phyloP scores from a whole-genome alignment of 2,329 filamentous ascomycete species.

The Apiospora kogelbergensis region DNA sequence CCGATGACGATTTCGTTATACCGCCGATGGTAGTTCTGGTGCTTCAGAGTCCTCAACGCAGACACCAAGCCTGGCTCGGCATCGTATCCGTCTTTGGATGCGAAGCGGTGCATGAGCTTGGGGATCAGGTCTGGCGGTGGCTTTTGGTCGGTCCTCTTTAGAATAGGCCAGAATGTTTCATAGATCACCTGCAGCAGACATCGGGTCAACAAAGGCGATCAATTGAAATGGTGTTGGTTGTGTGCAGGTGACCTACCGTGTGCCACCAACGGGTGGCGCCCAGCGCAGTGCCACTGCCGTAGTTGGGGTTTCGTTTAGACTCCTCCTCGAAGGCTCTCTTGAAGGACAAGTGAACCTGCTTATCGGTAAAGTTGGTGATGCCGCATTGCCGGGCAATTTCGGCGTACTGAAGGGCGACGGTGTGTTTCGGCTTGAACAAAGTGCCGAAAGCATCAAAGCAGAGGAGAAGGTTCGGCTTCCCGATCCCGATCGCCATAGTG shows the following conservation, averaged over 20 bases:
- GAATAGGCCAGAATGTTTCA: slow-evolving; percentile 47
- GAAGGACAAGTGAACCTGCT: slow-evolving; percentile 37
- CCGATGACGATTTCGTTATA: slow-evolving; percentile 49
- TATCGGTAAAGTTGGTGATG: slow-evolving; percentile 40
- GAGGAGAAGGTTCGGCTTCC: slow-evolving; percentile 50
- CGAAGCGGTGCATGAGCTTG: slow-evolving; percentile 52
- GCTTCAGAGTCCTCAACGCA: slow-evolving; percentile 42
- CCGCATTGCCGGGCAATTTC: slow-evolving; percentile 51
- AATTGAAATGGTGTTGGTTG: background rate
- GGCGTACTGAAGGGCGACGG: slow-evolving; percentile 55
- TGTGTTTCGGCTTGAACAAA: slow-evolving; percentile 51
- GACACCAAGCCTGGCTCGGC: slow-evolving; percentile 45
- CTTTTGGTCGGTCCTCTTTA: slow-evolving; percentile 23
- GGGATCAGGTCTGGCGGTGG: slow-evolving; percentile 47
- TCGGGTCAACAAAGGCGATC: background rate
- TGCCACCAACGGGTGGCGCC: slow-evolving; percentile 59
- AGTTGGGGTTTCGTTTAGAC: slow-evolving; percentile 53
- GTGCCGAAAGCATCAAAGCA: slow-evolving; percentile 68
- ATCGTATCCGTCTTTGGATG: slow-evolving; percentile 51
- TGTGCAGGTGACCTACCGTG: slow-evolving; percentile 40
- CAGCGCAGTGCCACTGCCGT: slow-evolving; percentile 53
- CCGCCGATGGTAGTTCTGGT: slow-evolving; percentile 10
- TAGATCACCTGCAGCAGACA: slow-evolving; percentile 46
- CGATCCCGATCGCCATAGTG: too few species aligned
- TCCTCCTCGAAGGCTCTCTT: slow-evolving; percentile 47